Evolutionary conservation across 177 flowering plant species (phyloP), one percentile per base, ranked within the genome.

Genomic region (Tripterygium wilfordii): DNA sequence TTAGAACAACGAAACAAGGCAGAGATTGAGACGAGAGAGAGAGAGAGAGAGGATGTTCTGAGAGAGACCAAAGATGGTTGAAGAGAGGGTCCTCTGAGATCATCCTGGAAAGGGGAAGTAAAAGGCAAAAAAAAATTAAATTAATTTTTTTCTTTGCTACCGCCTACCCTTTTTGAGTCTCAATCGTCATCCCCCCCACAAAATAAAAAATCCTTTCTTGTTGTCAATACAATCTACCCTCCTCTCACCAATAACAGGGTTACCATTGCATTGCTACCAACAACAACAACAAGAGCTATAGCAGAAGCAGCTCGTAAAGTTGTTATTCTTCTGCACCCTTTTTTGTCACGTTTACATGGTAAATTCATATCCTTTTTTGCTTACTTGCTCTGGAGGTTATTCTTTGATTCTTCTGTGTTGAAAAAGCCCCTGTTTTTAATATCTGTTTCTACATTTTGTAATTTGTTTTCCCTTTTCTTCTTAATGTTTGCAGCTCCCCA

Each of bases 41-140:
- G n/a, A n/a, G n/a, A n/a, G n/a, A n/a, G n/a, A n/a, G n/a, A n/a
- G n/a, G n/a, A n/a, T n/a, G n/a, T n/a, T n/a, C n/a, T n/a, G 52
- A 30, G 47, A 46, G 55, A 59, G 54, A 54, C 48, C 26, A 30
- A 69, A 56, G 54, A 71, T 62, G 75, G 60, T 55, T 57, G 66
- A 53, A 62, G 71, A 67, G 68, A 70, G 35, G 56, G 30, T 40
- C 58, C 67, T 68, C 71, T 76, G 71, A 70, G 70, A 70, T 68
- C 78, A 57, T 59, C 72, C 68, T 39, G 58, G 36, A 38, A 53
- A 57, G n/a, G 49, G 65, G 80, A 76, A 80, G 65, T 63, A 57
- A 50, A 58, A 43, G 40, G 57, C 42, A 60, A 57, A 52, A 68
- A 51, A 39, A 18, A 6, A 36, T 41, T 36, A 16, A 27, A 5